phyloP scores from a whole-genome alignment of 108 stramenopile genomes.

The Ochromonas danica region DNA sequence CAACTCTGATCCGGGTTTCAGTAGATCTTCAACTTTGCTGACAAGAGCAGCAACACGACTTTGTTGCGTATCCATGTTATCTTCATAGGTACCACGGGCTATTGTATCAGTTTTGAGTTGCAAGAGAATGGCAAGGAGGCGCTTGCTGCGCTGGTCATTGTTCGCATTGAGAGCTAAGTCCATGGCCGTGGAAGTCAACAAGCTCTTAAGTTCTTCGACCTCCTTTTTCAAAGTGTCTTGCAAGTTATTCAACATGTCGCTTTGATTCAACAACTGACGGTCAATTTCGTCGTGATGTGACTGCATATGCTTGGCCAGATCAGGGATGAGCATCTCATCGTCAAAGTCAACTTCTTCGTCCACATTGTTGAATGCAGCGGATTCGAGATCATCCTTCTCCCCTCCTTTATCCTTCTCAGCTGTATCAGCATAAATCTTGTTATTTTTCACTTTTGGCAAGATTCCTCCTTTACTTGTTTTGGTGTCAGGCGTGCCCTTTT shows the following conservation, averaged over 20 bases:
- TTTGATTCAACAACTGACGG: constrained; percentile 27
- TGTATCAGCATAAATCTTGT: neutral
- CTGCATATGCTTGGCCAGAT: constrained; percentile 35
- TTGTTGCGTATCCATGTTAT: neutral
- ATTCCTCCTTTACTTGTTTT: neutral
- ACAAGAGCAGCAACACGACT: neutral
- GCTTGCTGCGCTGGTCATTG: neutral
- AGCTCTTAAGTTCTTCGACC: constrained; percentile 26
- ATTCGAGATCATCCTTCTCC: constrained; percentile 2
- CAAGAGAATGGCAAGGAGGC: neutral
- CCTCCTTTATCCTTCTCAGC: neutral
- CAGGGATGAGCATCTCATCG: constrained; percentile 33
- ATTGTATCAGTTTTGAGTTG: constrained; percentile 20
- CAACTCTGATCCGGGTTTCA: neutral
- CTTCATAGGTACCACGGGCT: neutral
- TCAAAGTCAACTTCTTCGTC: constrained; percentile 23
- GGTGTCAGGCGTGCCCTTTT: constrained; percentile 27
- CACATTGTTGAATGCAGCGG: neutral
- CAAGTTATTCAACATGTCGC: constrained; percentile 23
- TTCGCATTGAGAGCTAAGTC: neutral
- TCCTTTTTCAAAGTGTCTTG: constrained; percentile 22
- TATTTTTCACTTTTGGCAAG: neutral
- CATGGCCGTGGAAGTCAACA: constrained; percentile 2
- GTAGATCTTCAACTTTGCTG: neutral
- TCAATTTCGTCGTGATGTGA: constrained; percentile 35